A percentile compares a stretch with the other conserved stretches of the same genome.
phyloP scores from a whole-genome alignment of 306 rosid genomes.

The Ormosia emarginata region DNA sequence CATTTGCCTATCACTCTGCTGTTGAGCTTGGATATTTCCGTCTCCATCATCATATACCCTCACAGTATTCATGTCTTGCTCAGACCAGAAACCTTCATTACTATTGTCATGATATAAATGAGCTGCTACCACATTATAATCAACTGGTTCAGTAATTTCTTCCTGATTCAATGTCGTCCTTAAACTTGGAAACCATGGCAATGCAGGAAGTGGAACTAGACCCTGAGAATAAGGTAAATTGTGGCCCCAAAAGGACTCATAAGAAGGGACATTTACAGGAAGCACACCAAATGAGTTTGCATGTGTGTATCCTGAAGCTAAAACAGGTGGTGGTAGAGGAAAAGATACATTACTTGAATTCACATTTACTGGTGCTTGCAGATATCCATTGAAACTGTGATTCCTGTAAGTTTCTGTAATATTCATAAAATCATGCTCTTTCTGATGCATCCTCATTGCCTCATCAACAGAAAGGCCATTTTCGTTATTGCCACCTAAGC shows the following conservation, averaged over 20 bases:
- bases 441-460: constrained; percentile 34
- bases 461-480: constrained; percentile 34
- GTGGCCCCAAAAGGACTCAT: constrained; percentile 46
- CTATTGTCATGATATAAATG: constrained; percentile 35
- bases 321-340: constrained; percentile 40
- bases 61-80: constrained; percentile 39
- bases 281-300: constrained; percentile 24
- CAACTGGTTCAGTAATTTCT: constrained; percentile 27
- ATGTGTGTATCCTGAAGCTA: constrained; percentile 47
- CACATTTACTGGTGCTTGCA: constrained; percentile 46
- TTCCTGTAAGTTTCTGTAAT: background rate
- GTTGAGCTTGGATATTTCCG: constrained; percentile 10
- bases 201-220: constrained; percentile 32
- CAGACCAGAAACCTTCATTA: constrained; percentile 47
- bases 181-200: constrained; percentile 46
- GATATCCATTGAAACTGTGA: constrained; percentile 45
- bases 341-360: constrained; percentile 34
- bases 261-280: constrained; percentile 39
- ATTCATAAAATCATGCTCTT: constrained; percentile 51
- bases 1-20: constrained; percentile 40
- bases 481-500: constrained; percentile 18
- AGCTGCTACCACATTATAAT: constrained; percentile 33
- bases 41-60: constrained; percentile 41
- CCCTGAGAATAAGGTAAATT: constrained; percentile 47
- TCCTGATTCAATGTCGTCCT: constrained; percentile 33